These are phyloP conservation scores for Aspergillus pseudoterreus DNA, from an alignment of 2,329 filamentous ascomycete genomes.

Conservation along the genomic window DNA sequence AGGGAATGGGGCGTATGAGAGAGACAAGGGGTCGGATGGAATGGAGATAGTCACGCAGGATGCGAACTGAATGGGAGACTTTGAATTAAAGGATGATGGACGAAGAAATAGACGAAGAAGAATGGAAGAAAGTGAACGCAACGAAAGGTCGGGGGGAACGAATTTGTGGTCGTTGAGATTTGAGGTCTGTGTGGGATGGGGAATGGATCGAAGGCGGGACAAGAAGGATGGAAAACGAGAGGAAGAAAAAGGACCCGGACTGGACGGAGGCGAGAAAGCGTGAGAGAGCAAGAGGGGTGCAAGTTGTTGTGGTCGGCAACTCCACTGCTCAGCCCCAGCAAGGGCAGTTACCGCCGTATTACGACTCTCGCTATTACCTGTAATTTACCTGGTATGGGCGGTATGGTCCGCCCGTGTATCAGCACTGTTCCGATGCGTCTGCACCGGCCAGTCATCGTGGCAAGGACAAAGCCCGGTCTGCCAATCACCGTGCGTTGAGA, in stretches of 20 bases:
- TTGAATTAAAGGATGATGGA: conserved; percentile 8
- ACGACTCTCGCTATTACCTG: conserved; percentile 6
- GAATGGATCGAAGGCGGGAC: conserved; percentile 23
- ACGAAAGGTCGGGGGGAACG: conserved; percentile 10
- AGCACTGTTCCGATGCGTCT: conserved; percentile 7
- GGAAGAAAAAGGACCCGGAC: conserved; percentile 22
- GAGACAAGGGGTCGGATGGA: conserved; percentile 16
- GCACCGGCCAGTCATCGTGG: conserved; percentile 16
- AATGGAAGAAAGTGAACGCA: conserved; percentile 16
- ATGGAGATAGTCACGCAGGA: conserved; percentile 18
- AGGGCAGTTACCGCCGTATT: conserved; percentile 5
- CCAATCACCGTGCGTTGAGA: conserved; percentile 10
- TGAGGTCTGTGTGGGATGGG: conserved; percentile 16
- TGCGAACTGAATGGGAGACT: conserved; percentile 10
- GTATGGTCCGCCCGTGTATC: conserved; percentile 1
- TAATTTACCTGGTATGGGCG: background rate
- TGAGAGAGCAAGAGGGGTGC: conserved; percentile 24
- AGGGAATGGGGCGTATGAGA: conserved; percentile 21
- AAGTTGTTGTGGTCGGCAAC: conserved; percentile 10
- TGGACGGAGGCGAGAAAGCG: conserved; percentile 23
- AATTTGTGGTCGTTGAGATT: conserved; percentile 14
- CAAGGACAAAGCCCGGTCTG: conserved; percentile 6
- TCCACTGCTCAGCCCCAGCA: no score
- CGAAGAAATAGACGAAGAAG: conserved; percentile 14
- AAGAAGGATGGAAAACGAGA: conserved; percentile 8